phyloP scores from a whole-genome alignment of 352 stramenopile genomes.

The Phytophthora citricola region DNA sequence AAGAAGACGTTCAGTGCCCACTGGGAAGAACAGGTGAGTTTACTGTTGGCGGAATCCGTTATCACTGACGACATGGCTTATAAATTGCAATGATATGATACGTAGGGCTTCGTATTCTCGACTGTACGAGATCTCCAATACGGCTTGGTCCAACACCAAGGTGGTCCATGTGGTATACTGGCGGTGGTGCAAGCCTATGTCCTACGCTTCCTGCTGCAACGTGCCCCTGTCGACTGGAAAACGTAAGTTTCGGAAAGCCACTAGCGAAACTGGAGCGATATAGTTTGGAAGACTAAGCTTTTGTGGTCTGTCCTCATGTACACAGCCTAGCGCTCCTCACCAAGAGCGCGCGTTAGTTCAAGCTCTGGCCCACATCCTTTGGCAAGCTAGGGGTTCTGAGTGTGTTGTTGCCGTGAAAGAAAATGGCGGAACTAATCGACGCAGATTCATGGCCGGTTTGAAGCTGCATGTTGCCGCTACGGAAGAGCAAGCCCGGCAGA shows the following conservation, averaged over 20 bases:
- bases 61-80: conserved; percentile 5
- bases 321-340: conserved; percentile 47
- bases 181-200: conserved; percentile 94
- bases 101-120: conserved; percentile 76
- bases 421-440: conserved; percentile 5
- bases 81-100: conserved; percentile 14
- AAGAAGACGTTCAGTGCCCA: conserved; percentile 72
- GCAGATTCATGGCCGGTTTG: conserved; percentile 55
- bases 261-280: conserved; percentile 10
- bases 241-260: conserved; percentile 42
- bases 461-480: conserved; percentile 41
- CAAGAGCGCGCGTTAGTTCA: conserved; percentile 54
- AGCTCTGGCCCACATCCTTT: conserved; percentile 72
- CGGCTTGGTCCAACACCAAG: conserved; percentile 93
- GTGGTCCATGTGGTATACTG: conserved; percentile 95
- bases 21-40: conserved; percentile 69
- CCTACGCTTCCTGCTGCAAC: conserved; percentile 75
- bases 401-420: conserved; percentile 53
- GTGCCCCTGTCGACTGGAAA: conserved; percentile 59
- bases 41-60: conserved; percentile 6
- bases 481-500: conserved; percentile 44
- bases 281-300: conserved; percentile 17
- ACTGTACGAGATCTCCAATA: conserved; percentile 68
- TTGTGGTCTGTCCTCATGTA: neutral
- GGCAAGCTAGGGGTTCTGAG: conserved; percentile 49